Base-by-base conservation (phyloP, 108 stramenopile species). In the Cylindrotheca closterium region DNA sequence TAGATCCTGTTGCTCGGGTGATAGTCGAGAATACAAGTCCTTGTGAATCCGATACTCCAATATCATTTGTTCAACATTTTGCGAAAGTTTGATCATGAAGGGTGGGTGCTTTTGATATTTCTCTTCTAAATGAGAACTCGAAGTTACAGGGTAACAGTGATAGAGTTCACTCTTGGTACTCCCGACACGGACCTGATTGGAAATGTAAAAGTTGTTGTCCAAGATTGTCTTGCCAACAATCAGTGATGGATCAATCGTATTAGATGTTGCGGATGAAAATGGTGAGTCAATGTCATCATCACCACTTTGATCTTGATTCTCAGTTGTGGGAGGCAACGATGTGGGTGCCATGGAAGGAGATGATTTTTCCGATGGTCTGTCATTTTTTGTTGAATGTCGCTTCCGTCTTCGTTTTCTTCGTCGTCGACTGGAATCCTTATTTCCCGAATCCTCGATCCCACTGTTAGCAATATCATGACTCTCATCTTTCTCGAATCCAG, bases 141-240 rank as follows among this genome's bases (percentile, higher is more conserved):
- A n/a, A 24, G 26, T 27, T n/a, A 55, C 15, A n/a, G 4, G 31
- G 21, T 58, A 58, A 31, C 30, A 28, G 22, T 58, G 17, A 21
- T 58, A 58, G 8, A 58, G 23, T 37, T 58, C 58, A 28, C 58
- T 32, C 21, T 58, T 58, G 31, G 58, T 17, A n/a, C 25, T 27
- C n/a, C 30, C 58, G n/a, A 58, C 58, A 22, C 30, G 58, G 37
- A 58, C 37, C 2, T 37, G 34, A n/a, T 31, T 33, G 10, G 58
- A 24, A 17, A 58, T 18, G 15, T 37, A 10, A 31, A 32, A 58
- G 10, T 33, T 37, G 58, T 31, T 31, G 4, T 55, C 7, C 31
- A 22, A 37, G 10, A 42, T 7, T 2, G 32, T 31, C 34, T 58
- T 5, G 2, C 58, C 58, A 4, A 58, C 58, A 42, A 42, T 42